Base-by-base conservation (phyloP, 768 basidiomycete genomes). In the Trametes gibbosa region DNA sequence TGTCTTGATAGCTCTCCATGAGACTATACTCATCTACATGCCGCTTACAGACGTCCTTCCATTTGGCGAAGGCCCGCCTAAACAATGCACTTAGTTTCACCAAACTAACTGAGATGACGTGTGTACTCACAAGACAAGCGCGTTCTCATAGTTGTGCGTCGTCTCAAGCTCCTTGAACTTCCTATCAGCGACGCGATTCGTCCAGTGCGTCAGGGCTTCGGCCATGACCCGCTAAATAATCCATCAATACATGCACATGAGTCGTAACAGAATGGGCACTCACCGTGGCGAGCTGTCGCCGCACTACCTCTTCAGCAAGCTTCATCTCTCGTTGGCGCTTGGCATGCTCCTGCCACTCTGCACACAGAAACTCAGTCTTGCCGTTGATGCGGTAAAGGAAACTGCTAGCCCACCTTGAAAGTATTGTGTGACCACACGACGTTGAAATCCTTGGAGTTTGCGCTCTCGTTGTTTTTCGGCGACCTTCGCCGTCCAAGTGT, bases 1-100 rank as follows among this genome's bases (percentile, higher is more conserved):
- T 84, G 60, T 88, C 81, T 56, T 86, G 81, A 70, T 91, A 90
- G 67, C 89, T 92, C 67, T 91, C 86, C 81, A 94, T 84, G n/a
- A 95, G 80, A 64, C 84, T 86, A 3, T 86, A 72, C 62, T 87
- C 84, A 68, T 92, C 88, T 2, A 80, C 79, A 67, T 90, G 89
- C 24, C 84, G 83, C 37, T 77, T 72, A 65, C 80, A 83, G 37
- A 81, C 74, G 6, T 70, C 73, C 66, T 83, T 85, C 91, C 92
- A 94, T 72, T 86, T 89, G 47, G 71, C 76, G 64, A 89, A 89
- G 6, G 81, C 79, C 52, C 69, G 66, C 37, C 87, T 92, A 61
- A 37, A 10, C 16, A 12, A 17, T 24, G 1, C 19, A 8, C 14
- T 48, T 6, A 49, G 45, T n/a, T 32, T 1, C 23, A 24, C 35